These are phyloP conservation scores for Ensete ventricosum DNA, from an alignment of 176 grass and related monocot genomes.

Conservation along the genomic window DNA sequence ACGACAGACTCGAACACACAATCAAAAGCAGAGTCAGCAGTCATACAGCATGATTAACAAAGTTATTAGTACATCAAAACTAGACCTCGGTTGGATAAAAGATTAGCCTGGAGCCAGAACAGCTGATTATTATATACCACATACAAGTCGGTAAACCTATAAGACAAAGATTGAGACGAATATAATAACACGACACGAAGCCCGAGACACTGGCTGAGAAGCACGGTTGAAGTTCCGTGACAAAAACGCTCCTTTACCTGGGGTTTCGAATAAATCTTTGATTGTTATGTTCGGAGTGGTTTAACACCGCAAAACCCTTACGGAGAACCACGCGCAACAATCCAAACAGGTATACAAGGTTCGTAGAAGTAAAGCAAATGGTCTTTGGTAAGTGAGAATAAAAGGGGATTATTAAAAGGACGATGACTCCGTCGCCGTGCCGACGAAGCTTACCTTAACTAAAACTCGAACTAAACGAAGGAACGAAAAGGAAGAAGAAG, in stretches of 20 bases:
- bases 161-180: conserved; percentile 6
- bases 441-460: background rate
- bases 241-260: background rate
- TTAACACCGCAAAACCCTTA: background rate
- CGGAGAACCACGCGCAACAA: background rate
- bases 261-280: background rate
- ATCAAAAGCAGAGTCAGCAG: background rate
- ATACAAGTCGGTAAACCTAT: background rate
- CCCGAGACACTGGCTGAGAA: background rate
- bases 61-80: background rate
- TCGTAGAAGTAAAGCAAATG: background rate
- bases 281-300: background rate
- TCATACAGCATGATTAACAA: conserved; percentile 4
- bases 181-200: background rate
- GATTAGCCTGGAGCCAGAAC: background rate
- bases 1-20: background rate
- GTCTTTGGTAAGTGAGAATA: background rate
- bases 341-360: background rate
- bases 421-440: background rate
- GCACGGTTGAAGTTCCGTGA: too few species aligned
- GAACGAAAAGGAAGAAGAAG: background rate
- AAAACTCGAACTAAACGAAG: background rate
- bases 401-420: background rate
- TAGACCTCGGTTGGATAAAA: background rate
- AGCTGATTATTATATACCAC: background rate